Evolutionary conservation across 2,329 filamentous ascomycete genomes (phyloP).

Genomic region (Metarhizium humberi): DNA sequence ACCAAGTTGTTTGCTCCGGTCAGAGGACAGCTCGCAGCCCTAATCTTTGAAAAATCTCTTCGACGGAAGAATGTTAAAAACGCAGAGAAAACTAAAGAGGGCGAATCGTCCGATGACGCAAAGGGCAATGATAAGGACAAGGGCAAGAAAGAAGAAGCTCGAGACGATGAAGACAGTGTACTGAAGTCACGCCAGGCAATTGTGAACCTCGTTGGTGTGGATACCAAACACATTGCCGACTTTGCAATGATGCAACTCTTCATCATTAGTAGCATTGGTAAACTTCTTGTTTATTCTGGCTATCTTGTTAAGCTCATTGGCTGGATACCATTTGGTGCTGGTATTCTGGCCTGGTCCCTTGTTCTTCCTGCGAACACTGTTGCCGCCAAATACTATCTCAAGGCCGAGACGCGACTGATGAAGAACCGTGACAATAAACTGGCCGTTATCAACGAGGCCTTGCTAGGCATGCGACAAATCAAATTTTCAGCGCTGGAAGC

Average conservation of each 20-base stretch:
- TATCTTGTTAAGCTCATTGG: slow-evolving; percentile 64
- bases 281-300: slow-evolving; percentile 53
- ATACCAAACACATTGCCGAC: slow-evolving; percentile 58
- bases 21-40: slow-evolving; percentile 58
- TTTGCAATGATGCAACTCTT: slow-evolving; percentile 59
- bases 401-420: slow-evolving; percentile 62
- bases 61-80: slow-evolving; percentile 69
- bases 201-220: slow-evolving; percentile 72
- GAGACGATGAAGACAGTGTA: slow-evolving; percentile 42
- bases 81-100: slow-evolving; percentile 36
- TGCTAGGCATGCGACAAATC: slow-evolving; percentile 75
- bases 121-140: slow-evolving; percentile 19
- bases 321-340: slow-evolving; percentile 58
- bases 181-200: slow-evolving; percentile 53
- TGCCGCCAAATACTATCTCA: slow-evolving; percentile 54
- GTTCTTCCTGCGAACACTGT: slow-evolving; percentile 61
- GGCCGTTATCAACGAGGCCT: slow-evolving; percentile 64
- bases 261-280: slow-evolving; percentile 52
- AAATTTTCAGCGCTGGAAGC: slow-evolving; percentile 72
- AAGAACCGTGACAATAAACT: slow-evolving; percentile 67
- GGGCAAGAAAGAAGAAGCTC: slow-evolving; percentile 32
- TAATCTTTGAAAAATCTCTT: slow-evolving; percentile 71
- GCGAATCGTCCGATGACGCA: slow-evolving; percentile 17
- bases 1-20: slow-evolving; percentile 55
- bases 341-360: slow-evolving; percentile 53